Percentiles rank a stretch among this genome's conserved stretches.
Conservation (phyloP, 352 stramenopile genomes). For the Globisporangium yorkense region DNA sequence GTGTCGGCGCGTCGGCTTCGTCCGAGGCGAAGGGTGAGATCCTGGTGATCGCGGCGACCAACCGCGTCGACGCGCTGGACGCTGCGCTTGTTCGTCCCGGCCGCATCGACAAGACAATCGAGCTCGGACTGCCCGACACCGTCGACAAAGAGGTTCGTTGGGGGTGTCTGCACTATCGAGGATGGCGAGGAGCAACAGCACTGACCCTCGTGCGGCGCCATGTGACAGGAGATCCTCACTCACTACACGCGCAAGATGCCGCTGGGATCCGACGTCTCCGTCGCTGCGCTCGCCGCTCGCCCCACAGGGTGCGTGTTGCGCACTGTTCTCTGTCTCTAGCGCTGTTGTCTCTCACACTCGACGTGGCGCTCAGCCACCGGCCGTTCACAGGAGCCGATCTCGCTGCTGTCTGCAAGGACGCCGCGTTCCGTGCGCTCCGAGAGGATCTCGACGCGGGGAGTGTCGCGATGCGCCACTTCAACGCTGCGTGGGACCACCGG, state of each 20-base stretch:
- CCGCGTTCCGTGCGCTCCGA: constrained; percentile 70
- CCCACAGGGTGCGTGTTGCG: constrained; percentile 25
- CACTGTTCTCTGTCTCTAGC: background rate
- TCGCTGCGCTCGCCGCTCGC: constrained; percentile 31
- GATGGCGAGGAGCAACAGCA: background rate
- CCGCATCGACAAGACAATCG: constrained; percentile 70
- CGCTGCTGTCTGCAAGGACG: constrained; percentile 69
- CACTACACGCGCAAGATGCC: constrained; percentile 71
- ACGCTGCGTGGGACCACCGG: constrained; percentile 42
- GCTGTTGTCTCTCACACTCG: constrained; percentile 8
- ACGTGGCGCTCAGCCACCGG: constrained; percentile 18
- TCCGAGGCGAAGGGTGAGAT: constrained; percentile 28
- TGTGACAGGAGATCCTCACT: constrained; percentile 48
- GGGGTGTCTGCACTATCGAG: too few relatives aligned
- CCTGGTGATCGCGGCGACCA: constrained; percentile 71
- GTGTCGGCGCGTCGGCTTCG: constrained; percentile 35
- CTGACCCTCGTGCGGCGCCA: constrained; percentile 1
- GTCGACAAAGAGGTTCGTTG: constrained; percentile 26
- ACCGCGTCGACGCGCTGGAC: constrained; percentile 62
- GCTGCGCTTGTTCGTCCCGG: constrained; percentile 67
- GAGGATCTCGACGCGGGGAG: constrained; percentile 36
- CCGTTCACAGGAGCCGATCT: constrained; percentile 61
- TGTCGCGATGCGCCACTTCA: constrained; percentile 38
- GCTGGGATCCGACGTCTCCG: constrained; percentile 45
- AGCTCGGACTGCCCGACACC: constrained; percentile 45